Evolutionary conservation across 768 basidiomycete species (phyloP), one percentile per base, ranked within the genome.

Genomic region (Porphyrellus cyaneotinctus): DNA sequence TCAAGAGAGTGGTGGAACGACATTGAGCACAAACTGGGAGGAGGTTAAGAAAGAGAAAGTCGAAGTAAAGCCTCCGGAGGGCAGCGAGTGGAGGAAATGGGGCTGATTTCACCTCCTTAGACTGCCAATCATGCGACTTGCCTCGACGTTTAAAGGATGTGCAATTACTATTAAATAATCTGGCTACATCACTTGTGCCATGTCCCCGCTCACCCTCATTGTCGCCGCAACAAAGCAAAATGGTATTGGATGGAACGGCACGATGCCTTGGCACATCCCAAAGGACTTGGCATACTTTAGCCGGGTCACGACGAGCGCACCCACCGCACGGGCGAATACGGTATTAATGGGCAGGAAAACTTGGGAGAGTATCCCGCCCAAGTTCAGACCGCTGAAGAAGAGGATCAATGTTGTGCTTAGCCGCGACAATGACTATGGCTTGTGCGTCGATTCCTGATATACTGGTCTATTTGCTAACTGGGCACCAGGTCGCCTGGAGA

Each of bases 281-380:
- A 82, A 80, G 52, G 97, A 99, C 66, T 85, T 97, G 80, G 84
- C 87, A 46, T 97, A 95, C 70, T 99, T 99, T 67, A 84, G 86
- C n/a, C 77, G 80, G 48, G 84, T 87, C 66, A 90, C 90, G 30
- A 80, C 81, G 7, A 72, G 68, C 35, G 80, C 83, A 30, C 81
- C 84, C 7, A 70, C 76, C 33, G 78, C 75, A 7, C 66, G 63
- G 41, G 72, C 66, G 52, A 98, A 97, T 70, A 83, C 80, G 1
- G 86, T 97, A 18, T 74, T 97, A 50, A 97, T 99, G 95, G 97
- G 97, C 13, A 79, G 95, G 51, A 93, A 90, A 64, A 95, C 94
- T 14, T 99, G 97, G 97, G 93, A 97, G 72, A 91, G 91, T 66
- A 97, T 99, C 49, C 95, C 97, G 9, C 58, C 64, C 18, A 89